Conservation (phyloP, 139 green algal species). For the Closterium sp. region DNA sequence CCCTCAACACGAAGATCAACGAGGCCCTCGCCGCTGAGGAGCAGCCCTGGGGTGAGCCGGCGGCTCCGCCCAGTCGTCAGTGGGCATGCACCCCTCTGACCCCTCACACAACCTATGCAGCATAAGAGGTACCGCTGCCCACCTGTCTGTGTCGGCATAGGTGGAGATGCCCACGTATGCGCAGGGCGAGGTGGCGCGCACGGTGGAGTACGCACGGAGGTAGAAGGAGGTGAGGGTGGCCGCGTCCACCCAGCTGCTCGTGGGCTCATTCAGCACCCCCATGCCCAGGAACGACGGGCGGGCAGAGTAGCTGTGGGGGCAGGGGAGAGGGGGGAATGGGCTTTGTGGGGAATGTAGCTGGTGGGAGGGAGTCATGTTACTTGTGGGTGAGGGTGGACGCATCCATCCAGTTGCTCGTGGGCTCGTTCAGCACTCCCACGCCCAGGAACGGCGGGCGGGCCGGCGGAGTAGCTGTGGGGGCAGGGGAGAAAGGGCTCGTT, state of each 20-base stretch:
- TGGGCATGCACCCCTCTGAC: too few species aligned
- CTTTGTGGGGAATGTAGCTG: too few species aligned
- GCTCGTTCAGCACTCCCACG: constrained; percentile 34
- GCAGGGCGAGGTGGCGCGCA: neutral
- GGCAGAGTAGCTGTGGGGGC: neutral
- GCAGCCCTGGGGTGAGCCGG: too few species aligned
- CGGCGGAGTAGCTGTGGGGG: constrained; percentile 17
- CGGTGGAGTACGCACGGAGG: neutral
- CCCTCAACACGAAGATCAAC: too few species aligned
- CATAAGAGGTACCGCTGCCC: neutral
- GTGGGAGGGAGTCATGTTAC: too few species aligned
- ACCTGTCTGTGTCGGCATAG: neutral
- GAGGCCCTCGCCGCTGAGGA: too few species aligned
- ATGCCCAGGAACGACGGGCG: neutral
- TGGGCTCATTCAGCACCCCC: neutral
- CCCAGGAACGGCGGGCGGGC: neutral
- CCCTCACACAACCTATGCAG: neutral
- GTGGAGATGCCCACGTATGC: constrained; percentile 16
- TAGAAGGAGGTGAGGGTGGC: neutral
- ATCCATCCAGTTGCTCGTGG: neutral
- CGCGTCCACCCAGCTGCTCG: neutral
- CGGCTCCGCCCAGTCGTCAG: too few species aligned
- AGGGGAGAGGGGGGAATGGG: too few species aligned
- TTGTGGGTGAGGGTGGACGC: too few species aligned
- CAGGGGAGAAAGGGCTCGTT: too few species aligned